These are phyloP conservation scores for Alnus rubra DNA, from an alignment of 306 rosid genomes.

Conservation along the genomic window DNA sequence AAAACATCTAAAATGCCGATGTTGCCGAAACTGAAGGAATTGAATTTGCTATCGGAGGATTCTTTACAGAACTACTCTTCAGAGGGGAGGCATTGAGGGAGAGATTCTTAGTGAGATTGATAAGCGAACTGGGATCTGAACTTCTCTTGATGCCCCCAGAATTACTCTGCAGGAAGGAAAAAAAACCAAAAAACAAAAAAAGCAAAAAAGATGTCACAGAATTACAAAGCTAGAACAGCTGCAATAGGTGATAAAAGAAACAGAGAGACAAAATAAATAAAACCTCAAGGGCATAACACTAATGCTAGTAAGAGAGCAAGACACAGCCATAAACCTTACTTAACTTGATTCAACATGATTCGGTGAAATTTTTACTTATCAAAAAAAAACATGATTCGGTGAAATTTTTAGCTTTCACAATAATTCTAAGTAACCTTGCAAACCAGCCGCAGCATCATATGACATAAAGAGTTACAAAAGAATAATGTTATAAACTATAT, in stretches of 20 bases:
- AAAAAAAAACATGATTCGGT: neutral
- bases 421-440: neutral
- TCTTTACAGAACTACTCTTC: constrained; percentile 25
- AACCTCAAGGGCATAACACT: neutral
- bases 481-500: too few species aligned
- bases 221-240: neutral
- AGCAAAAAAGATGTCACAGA: neutral
- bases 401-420: neutral
- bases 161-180: constrained; percentile 36
- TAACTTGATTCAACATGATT: neutral
- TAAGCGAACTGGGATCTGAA: constrained; percentile 30
- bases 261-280: neutral
- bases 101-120: constrained; percentile 50
- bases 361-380: neutral
- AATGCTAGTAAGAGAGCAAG: neutral
- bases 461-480: neutral
- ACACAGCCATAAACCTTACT: neutral
- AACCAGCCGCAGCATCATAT: neutral
- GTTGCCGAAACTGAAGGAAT: neutral
- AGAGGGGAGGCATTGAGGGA: constrained; percentile 36
- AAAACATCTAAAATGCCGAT: constrained; percentile 9
- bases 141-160: constrained; percentile 33
- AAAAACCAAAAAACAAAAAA: neutral
- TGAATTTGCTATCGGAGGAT: neutral
- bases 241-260: neutral